A percentile compares a stretch with the other conserved stretches of the same genome.
These are phyloP conservation scores for Trypanosomatidae sp. DNA, from an alignment of 208 protist species.

Conservation along the genomic window DNA sequence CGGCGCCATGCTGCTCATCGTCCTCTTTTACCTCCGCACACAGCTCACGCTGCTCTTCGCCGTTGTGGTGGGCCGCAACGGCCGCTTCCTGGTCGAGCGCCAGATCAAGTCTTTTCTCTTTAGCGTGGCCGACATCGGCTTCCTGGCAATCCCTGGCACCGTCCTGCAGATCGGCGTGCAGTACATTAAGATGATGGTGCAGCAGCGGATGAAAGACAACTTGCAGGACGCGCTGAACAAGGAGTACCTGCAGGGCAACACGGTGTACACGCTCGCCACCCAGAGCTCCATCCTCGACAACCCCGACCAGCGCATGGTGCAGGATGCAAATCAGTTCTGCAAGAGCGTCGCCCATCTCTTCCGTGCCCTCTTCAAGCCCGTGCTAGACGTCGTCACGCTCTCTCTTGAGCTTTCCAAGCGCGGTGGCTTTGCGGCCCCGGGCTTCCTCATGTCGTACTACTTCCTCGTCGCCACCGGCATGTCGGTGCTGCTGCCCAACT, in stretches of 20 bases:
- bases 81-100: conserved; percentile 55
- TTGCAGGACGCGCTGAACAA: conserved; percentile 59
- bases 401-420: conserved; percentile 53
- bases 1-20: conserved; percentile 36
- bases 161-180: conserved; percentile 59
- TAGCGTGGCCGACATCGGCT: conserved; percentile 59
- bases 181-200: conserved; percentile 70
- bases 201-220: conserved; percentile 62
- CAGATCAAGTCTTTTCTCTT: conserved; percentile 59
- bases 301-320: conserved; percentile 72
- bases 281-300: conserved; percentile 61
- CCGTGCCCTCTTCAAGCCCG: conserved; percentile 67
- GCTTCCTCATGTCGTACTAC: conserved; percentile 79
- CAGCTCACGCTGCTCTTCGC: conserved; percentile 68
- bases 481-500: conserved; percentile 63
- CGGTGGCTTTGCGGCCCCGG: conserved; percentile 54
- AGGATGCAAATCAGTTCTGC: conserved; percentile 79
- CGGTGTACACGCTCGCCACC: conserved; percentile 56
- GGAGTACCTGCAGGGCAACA: conserved; percentile 66
- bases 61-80: conserved; percentile 44
- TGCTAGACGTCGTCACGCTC: conserved; percentile 79
- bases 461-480: conserved; percentile 58
- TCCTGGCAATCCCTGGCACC: conserved; percentile 68
- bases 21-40: conserved; percentile 45
- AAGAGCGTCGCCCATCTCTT: conserved; percentile 71